Percentiles rank a stretch among this genome's conserved stretches.
Conservation (phyloP, 202 grass and related monocot species). For the Panicum hallii region DNA sequence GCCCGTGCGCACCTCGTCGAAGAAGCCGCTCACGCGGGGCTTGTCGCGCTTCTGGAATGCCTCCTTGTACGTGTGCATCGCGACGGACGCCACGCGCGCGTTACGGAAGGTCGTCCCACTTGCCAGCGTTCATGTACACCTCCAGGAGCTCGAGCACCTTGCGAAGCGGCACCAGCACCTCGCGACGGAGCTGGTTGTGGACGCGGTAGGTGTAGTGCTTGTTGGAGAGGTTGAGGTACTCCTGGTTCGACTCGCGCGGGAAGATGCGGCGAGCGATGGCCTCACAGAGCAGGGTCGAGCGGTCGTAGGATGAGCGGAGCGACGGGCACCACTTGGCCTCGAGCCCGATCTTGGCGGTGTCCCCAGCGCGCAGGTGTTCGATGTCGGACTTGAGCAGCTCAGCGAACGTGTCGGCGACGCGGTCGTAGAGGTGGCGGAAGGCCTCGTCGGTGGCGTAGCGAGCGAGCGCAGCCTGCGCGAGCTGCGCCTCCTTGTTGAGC, state of each 20-base stretch:
- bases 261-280: slow-evolving; percentile 19
- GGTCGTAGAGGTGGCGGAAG: slow-evolving; percentile 28
- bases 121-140: slow-evolving; percentile 37
- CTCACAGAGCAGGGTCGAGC: slow-evolving; percentile 20
- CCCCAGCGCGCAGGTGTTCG: slow-evolving; percentile 36
- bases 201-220: slow-evolving; percentile 64
- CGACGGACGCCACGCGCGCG: slow-evolving; percentile 40
- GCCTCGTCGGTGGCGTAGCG: slow-evolving; percentile 49
- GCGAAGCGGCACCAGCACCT: slow-evolving; percentile 55
- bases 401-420: slow-evolving; percentile 31
- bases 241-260: neutral
- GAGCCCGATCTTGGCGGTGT: slow-evolving; percentile 33
- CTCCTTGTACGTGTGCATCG: slow-evolving; percentile 42
- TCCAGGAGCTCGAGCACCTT: slow-evolving; percentile 57
- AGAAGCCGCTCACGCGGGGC: slow-evolving; percentile 25
- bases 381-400: slow-evolving; percentile 26
- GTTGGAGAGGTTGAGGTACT: slow-evolving; percentile 49
- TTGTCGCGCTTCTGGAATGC: slow-evolving; percentile 40
- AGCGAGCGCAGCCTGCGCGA: slow-evolving; percentile 4
- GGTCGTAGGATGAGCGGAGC: slow-evolving; percentile 49
- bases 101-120: slow-evolving; percentile 48
- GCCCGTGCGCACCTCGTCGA: slow-evolving; percentile 39
- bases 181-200: slow-evolving; percentile 51
- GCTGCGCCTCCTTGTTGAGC: slow-evolving; percentile 36
- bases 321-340: slow-evolving; percentile 58